Percentiles rank a stretch among this genome's conserved stretches.
Evolutionary conservation across 306 rosid genomes (phyloP).

Genomic region (Hippophae tibetana): DNA sequence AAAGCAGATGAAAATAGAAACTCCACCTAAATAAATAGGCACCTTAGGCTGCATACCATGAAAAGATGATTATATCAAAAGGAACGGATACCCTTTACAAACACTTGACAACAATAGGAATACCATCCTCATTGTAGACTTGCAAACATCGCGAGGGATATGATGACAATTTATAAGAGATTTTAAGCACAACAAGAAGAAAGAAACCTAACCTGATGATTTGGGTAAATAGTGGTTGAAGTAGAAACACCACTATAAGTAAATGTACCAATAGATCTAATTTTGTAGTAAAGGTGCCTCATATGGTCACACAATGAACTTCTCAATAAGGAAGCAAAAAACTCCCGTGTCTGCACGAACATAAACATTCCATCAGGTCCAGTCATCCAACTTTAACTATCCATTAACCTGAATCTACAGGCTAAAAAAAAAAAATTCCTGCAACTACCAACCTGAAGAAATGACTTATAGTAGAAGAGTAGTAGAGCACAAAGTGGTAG

Average conservation of each 20-base stretch:
- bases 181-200: constrained; percentile 3
- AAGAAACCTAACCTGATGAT: constrained; percentile 48
- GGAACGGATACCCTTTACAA: constrained; percentile 18
- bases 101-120: neutral
- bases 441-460: constrained; percentile 48
- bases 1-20: constrained; percentile 59
- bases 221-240: constrained; percentile 35
- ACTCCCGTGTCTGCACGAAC: constrained; percentile 49
- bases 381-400: neutral
- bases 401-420: constrained; percentile 3
- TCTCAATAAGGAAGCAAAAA: constrained; percentile 29
- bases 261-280: constrained; percentile 57
- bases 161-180: neutral
- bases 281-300: constrained; percentile 61
- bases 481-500: constrained; percentile 63
- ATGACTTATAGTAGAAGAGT: constrained; percentile 48
- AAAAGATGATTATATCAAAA: constrained; percentile 25
- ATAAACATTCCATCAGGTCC: constrained; percentile 13
- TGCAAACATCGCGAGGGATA: neutral
- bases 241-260: constrained; percentile 48
- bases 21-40: constrained; percentile 72
- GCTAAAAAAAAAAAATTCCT: constrained; percentile 9
- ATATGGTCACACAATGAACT: constrained; percentile 30
- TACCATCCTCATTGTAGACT: neutral
- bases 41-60: constrained; percentile 55